Evolutionary conservation across 1,139 yeast species (phyloP).

Genomic region (Hanseniaspora uvarum): DNA sequence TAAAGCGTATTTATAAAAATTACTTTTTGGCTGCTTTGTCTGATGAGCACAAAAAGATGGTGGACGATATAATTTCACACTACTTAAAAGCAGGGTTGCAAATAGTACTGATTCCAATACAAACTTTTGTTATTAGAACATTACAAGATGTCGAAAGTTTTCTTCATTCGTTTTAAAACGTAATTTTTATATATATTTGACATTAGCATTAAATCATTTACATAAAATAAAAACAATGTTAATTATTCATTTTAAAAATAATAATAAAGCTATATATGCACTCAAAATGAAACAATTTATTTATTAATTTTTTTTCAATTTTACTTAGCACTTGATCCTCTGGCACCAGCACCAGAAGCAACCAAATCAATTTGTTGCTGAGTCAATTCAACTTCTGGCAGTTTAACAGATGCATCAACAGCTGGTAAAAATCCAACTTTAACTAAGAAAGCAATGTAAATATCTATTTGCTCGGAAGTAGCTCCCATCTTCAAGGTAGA

Average conservation of each 20-base stretch:
- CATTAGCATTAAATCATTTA: not conserved
- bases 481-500: constrained; percentile 62
- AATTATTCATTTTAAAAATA: not conserved
- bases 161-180: not conserved
- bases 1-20: not conserved
- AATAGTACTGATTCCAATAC: not conserved
- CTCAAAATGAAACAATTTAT: not conserved
- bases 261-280: not conserved
- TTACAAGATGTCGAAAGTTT: constrained; percentile 11
- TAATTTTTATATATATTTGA: not conserved
- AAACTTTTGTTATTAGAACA: not conserved
- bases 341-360: constrained; percentile 79
- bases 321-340: constrained; percentile 39
- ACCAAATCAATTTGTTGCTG: constrained; percentile 55
- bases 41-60: not conserved
- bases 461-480: constrained; percentile 52
- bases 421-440: constrained; percentile 67
- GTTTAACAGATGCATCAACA: constrained; percentile 32
- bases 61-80: not conserved
- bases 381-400: constrained; percentile 48
- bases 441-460: constrained; percentile 68
- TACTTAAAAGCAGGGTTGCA: constrained; percentile 1
- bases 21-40: not conserved
- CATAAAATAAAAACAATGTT: not conserved
- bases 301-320: not conserved